Base-by-base conservation (phyloP, 495 filamentous ascomycete species). In the Penicillium coffeae region DNA sequence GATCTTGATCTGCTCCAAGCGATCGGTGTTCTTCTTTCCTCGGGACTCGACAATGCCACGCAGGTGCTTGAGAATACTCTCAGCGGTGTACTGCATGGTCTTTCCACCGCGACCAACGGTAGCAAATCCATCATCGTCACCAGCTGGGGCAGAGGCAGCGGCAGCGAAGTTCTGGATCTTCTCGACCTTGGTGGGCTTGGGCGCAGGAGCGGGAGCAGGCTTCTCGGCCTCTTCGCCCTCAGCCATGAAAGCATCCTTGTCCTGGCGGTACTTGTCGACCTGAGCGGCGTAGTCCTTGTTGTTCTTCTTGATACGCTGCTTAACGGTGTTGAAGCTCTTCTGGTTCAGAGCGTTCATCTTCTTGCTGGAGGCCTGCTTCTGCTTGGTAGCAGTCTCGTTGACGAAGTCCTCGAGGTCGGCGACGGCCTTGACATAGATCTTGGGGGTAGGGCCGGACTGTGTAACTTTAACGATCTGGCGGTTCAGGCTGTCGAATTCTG, bases 1-100 rank as follows among this genome's bases (percentile, higher is more conserved):
- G 42, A 92, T 84, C 68, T 82, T 82, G 63, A 99, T 96, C 72
- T 97, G 93, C 71, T 97, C 93, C 30, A 79, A 64, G 35, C 90
- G 85, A 64, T 99, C 93, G 50, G 94, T 96, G 72, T 96, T 97
- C 82, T 97, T 99, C 78, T 95, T 90, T 65, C 93, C 93, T 69
- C 93, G 79, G 19, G 92, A 90, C 74, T 97, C 93, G 50, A 97
- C 78, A 59, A 99, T 96, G 35, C 85, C 80, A 34, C 89, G 81
- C 30, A 99, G 81, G 69, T 96, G 89, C 77, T 97, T 97, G 65
- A 97, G 83, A 58, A 99, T 99, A 68, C 90, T 95, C 75, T 99
- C 93, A 5, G 93, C 87, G 27, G 93, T 97, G 66, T 92, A 96
- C 56, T 85, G 82, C 35, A 96, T 74, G 35, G 86, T 84, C 62